Evolutionary conservation across 2,329 filamentous ascomycete genomes (phyloP), one percentile per base, ranked within the genome.

Genomic region (Ophiocordyceps camponoti-rufipedis): DNA sequence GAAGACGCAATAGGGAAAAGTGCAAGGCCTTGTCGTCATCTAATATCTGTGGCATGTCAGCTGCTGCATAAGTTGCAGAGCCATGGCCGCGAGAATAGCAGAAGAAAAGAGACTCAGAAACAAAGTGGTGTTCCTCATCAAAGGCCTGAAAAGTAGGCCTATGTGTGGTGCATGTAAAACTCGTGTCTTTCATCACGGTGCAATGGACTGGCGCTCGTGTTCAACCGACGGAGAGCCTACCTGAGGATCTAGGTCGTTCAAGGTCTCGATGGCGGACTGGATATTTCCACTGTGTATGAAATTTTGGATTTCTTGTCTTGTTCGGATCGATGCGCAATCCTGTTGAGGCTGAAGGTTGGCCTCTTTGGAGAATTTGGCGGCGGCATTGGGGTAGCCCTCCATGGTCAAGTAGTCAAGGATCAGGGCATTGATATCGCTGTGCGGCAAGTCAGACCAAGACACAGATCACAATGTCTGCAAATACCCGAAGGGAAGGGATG

Each of bases 101-200:
- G 23, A 43, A 44, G 32, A 38, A 52, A 48, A 13, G n/a, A 28
- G 41, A 52, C 51, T 66, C 62, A 65, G 64, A 58, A 64, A 38
- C 61, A 10, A 65, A 67, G 72, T 78, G 74, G 74, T 76, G 71
- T 80, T 79, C 78, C 74, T 96, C 89, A 93, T 93, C 91, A 91
- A 77, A 66, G 76, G 80, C 78, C 77, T 71, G 71, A 75, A 79
- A 43, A 46, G 47, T 47, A 78, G 74, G 72, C 72, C 77, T 96
- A 91, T 86, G 91, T 87, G 91, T 98, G 91, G 91, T 98, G 91
- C 91, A 98, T 98, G 89, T 73, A 94, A 79, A 88, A 82, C 73
- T 74, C 69, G 58, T 62, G 58, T 72, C 16, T 85, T 71, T 94
- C 94, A 98, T 98, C 91, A 91, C 88, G 66, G 75, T 45, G 35